phyloP scores from a whole-genome alignment of 257 asterid genomes.

The Solanum paucissectum region DNA sequence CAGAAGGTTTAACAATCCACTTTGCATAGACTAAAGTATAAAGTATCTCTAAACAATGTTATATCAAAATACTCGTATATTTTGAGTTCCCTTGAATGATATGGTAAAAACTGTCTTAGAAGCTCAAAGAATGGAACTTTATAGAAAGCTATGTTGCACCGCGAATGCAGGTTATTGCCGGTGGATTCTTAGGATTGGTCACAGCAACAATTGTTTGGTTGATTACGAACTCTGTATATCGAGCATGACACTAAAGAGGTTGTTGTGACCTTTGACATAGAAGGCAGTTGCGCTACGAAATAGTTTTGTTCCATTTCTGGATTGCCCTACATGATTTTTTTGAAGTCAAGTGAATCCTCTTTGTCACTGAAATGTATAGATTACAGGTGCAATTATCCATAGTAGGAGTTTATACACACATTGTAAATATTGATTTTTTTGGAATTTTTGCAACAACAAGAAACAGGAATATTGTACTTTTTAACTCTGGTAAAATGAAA shows the following conservation, averaged over 20 bases:
- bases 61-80: not conserved
- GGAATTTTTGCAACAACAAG: not conserved
- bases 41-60: not conserved
- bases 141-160: not conserved
- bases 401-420: not conserved
- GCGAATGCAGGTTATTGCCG: conserved; percentile 67
- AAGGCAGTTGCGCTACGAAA: not conserved
- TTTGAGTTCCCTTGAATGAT: not conserved
- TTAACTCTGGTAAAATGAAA: not conserved
- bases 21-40: not conserved
- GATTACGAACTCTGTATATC: conserved; percentile 19
- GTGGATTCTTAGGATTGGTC: conserved; percentile 51
- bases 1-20: not conserved
- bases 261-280: not conserved
- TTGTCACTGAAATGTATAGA: not conserved
- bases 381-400: not conserved
- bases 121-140: not conserved
- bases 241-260: conserved; percentile 15
- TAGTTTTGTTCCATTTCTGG: not conserved
- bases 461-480: not conserved
- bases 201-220: conserved; percentile 36
- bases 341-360: not conserved
- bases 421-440: not conserved
- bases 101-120: not conserved
- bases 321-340: not conserved